phyloP scores from a whole-genome alignment of 257 asterid species.

The Solanum tarijense region DNA sequence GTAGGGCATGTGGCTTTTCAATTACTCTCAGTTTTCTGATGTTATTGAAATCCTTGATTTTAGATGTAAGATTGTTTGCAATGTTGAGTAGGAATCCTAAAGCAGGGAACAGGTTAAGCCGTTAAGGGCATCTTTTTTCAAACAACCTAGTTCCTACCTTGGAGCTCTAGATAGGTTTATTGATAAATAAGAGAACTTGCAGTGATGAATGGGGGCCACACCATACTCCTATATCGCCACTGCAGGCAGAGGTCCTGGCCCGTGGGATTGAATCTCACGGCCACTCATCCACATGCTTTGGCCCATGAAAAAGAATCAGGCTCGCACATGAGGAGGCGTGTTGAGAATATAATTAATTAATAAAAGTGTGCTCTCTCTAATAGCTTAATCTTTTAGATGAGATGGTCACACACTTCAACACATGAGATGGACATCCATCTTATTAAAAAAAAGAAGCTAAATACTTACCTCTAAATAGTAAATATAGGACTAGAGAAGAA shows the following conservation, averaged over 20 bases:
- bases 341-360: too few species aligned
- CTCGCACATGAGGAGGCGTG: too few species aligned
- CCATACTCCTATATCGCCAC: background rate
- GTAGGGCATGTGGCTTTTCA: background rate
- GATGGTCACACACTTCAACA: too few species aligned
- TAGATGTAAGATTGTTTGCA: background rate
- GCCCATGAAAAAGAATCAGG: too few species aligned
- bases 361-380: too few species aligned
- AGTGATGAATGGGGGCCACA: background rate
- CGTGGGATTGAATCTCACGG: too few species aligned
- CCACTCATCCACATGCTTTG: too few species aligned
- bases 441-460: background rate
- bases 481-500: background rate
- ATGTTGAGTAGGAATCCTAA: background rate
- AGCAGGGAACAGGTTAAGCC: background rate
- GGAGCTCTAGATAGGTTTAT: background rate
- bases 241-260: too few species aligned
- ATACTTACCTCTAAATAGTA: background rate
- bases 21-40: background rate
- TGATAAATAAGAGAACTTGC: background rate
- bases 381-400: too few species aligned
- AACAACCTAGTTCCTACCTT: background rate
- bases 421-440: background rate
- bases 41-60: background rate
- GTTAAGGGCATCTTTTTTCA: background rate